A percentile compares a stretch with the other conserved stretches of the same genome.
Evolutionary conservation across 805 yeast genomes (phyloP).

Genomic region (Millerozyma miso): DNA sequence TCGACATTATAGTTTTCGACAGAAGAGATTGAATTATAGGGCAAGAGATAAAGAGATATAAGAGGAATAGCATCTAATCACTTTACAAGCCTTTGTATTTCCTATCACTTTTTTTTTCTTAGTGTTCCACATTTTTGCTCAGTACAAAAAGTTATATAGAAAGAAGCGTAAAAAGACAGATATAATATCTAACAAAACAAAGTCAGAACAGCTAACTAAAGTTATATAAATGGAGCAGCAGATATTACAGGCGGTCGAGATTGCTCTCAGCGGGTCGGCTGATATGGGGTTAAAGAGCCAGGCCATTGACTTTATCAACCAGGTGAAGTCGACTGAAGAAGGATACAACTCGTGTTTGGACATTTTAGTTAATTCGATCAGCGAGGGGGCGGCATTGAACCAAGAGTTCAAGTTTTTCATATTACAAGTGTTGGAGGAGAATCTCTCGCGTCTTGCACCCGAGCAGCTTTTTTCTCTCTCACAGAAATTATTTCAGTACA

Average conservation of each 20-base stretch:
- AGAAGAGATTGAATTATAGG: background rate
- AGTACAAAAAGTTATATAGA: background rate
- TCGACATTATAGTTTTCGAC: background rate
- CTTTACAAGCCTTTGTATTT: background rate
- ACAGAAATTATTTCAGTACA: conserved; percentile 43
- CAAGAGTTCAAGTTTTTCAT: conserved; percentile 63
- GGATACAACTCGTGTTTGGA: conserved; percentile 55
- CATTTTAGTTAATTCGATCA: conserved; percentile 29
- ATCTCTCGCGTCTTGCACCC: conserved; percentile 40
- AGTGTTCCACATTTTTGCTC: background rate
- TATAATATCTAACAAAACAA: background rate
- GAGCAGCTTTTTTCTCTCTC: conserved; percentile 47
- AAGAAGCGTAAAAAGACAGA: background rate
- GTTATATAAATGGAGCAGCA: conserved; percentile 43
- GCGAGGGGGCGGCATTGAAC: conserved; percentile 23
- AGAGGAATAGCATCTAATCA: background rate
- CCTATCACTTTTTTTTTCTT: background rate
- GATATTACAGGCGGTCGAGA: conserved; percentile 82
- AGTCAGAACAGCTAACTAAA: background rate
- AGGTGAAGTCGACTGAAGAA: conserved; percentile 48
- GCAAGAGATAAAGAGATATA: background rate
- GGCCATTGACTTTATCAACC: conserved; percentile 50
- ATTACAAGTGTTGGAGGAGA: conserved; percentile 64
- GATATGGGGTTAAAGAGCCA: conserved; percentile 56
- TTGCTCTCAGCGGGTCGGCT: conserved; percentile 70